Evolutionary conservation across 305 asterid species (phyloP).

Genomic region (Fraxinus latifolia): DNA sequence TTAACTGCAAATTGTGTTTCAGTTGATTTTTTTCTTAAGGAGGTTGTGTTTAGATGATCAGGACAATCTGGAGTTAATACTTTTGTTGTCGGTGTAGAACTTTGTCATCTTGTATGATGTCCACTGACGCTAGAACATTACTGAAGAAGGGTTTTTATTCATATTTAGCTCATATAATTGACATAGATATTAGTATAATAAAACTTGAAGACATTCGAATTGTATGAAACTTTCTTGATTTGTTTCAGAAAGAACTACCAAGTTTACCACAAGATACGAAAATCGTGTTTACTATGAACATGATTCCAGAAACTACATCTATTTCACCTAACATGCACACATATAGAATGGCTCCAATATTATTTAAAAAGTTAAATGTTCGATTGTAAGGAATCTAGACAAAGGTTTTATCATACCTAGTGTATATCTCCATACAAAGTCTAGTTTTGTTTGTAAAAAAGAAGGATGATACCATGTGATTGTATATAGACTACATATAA

Average conservation of each 20-base stretch:
- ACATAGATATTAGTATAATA: no score
- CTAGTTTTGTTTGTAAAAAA: neutral
- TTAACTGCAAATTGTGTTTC: no score
- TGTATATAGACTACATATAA: neutral
- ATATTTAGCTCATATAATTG: no score
- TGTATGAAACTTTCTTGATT: no score
- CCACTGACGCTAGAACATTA: no score
- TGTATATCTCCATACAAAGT: neutral
- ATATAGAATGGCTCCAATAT: neutral
- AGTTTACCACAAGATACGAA: neutral
- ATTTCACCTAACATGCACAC: neutral
- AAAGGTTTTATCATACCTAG: neutral
- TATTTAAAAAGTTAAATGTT: neutral
- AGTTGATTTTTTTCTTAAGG: no score
- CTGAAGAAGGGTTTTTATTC: no score
- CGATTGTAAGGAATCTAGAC: neutral
- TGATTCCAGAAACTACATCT: neutral
- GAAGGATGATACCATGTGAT: neutral
- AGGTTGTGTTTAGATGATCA: no score
- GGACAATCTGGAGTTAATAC: no score
- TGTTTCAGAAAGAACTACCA: neutral
- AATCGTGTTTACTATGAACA: neutral
- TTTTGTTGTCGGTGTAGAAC: no score
- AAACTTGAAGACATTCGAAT: no score
- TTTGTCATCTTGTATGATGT: no score